Conservation (phyloP, 2,329 filamentous ascomycete genomes). For the Ascochyta clinopodiicola region DNA sequence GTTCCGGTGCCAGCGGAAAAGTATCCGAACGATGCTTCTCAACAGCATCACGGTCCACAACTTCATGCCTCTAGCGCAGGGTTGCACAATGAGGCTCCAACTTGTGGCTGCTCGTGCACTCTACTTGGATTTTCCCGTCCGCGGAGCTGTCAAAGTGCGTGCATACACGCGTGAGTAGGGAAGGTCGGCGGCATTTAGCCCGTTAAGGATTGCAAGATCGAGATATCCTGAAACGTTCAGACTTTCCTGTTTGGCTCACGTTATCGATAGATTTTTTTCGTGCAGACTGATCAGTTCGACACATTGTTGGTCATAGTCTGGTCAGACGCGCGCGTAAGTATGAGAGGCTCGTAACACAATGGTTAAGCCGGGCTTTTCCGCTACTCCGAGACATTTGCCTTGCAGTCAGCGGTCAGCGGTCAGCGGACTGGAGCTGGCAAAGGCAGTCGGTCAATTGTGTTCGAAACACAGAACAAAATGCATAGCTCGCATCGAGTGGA, state of each 20-base stretch:
- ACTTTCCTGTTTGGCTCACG: background rate
- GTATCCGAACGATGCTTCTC: constrained; percentile 4
- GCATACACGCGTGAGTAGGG: constrained; percentile 1
- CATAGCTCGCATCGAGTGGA: constrained; percentile 3
- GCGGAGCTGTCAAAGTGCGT: constrained; percentile 4
- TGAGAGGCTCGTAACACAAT: background rate
- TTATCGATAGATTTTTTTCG: background rate
- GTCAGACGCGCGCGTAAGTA: constrained; percentile 7
- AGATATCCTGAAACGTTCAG: background rate
- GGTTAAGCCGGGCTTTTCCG: constrained; percentile 13
- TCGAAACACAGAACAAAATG: background rate
- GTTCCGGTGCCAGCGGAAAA: constrained; percentile 11
- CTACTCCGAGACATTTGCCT: constrained; percentile 2
- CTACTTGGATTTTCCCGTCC: background rate
- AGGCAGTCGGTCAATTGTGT: background rate
- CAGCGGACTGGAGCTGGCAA: background rate
- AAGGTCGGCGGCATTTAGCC: background rate
- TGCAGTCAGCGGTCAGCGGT: background rate
- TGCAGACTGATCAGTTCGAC: constrained; percentile 9
- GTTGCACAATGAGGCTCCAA: constrained; percentile 3
- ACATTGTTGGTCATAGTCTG: background rate
- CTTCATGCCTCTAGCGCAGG: constrained; percentile 1
- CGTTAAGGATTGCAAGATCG: background rate
- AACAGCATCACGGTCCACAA: constrained; percentile 11
- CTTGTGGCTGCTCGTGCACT: constrained; percentile 1